These are phyloP conservation scores for Venturia effusa DNA, from an alignment of 2,329 filamentous ascomycete species.

Conservation along the genomic window DNA sequence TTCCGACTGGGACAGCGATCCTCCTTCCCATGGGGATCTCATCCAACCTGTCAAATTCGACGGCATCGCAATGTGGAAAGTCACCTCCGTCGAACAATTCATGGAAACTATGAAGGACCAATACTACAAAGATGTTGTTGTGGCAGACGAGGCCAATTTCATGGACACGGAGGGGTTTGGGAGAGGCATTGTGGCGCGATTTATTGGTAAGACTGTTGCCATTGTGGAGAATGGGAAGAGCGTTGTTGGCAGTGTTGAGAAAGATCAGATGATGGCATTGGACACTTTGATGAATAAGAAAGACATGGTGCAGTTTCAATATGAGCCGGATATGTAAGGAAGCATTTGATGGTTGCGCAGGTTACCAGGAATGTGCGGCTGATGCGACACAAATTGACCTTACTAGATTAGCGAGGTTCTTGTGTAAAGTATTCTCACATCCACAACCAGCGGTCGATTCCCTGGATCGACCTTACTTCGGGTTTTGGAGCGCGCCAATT, in stretches of 20 bases:
- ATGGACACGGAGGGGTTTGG: conserved; percentile 20
- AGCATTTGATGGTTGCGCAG: background rate
- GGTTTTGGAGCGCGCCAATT: too few species aligned
- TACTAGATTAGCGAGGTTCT: too few species aligned
- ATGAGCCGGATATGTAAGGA: background rate
- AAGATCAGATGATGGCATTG: background rate
- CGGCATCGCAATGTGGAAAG: conserved; percentile 22
- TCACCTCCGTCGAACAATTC: conserved; percentile 19
- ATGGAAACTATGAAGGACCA: conserved; percentile 21
- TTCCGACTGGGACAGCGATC: conserved; percentile 16
- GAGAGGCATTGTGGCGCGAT: conserved; percentile 15
- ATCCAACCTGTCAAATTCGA: conserved; percentile 14
- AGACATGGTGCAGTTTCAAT: background rate
- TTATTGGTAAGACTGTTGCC: conserved; percentile 13
- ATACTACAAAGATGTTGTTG: conserved; percentile 22
- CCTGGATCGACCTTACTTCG: too few species aligned
- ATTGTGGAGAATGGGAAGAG: conserved; percentile 12
- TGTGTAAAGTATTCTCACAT: too few species aligned
- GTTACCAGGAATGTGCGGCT: too few species aligned
- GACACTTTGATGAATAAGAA: background rate
- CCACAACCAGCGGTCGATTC: too few species aligned
- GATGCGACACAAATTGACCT: too few species aligned
- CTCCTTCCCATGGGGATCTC: conserved; percentile 10
- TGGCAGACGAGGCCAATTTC: conserved; percentile 21
- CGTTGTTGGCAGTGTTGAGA: conserved; percentile 1